Conservation (phyloP, 371 early-diverging fungal species). For the Choanephora cucurbitarum region DNA sequence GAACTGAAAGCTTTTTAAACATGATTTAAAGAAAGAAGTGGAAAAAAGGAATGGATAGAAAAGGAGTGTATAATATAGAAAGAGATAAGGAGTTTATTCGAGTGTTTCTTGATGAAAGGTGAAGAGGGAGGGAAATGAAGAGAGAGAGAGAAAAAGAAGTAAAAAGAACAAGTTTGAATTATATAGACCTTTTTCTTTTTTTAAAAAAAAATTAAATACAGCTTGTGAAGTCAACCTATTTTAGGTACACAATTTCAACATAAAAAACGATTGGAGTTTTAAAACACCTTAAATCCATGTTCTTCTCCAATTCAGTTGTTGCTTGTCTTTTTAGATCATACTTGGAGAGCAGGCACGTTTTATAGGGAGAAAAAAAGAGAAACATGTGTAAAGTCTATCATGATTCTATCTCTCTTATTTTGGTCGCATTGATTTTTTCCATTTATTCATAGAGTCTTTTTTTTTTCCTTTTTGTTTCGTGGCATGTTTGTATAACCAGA, state of each 20-base stretch:
- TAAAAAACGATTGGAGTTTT: neutral
- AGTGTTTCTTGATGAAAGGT: conserved; percentile 2
- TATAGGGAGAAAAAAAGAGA: too few relatives aligned
- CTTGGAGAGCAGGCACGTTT: too few relatives aligned
- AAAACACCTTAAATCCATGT: neutral
- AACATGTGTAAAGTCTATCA: too few relatives aligned
- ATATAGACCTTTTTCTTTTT: neutral
- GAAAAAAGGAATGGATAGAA: neutral
- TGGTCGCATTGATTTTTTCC: too few relatives aligned
- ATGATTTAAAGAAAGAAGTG: conserved; percentile 13
- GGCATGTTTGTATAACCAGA: too few relatives aligned
- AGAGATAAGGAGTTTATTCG: neutral
- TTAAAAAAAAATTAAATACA: neutral
- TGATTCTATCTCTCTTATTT: too few relatives aligned
- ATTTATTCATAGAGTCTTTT: too few relatives aligned
- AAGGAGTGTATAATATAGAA: neutral
- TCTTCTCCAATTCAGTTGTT: neutral
- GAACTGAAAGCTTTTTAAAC: conserved; percentile 26
- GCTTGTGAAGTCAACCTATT: neutral
- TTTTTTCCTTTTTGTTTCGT: too few relatives aligned
- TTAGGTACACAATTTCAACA: neutral
- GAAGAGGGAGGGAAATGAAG: conserved; percentile 7
- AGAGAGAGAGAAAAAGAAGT: conserved; percentile 10
- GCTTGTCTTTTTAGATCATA: too few relatives aligned
- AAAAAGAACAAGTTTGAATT: neutral